phyloP scores from a whole-genome alignment of 2,329 filamentous ascomycete species.

The Colletotrichum shisoi region DNA sequence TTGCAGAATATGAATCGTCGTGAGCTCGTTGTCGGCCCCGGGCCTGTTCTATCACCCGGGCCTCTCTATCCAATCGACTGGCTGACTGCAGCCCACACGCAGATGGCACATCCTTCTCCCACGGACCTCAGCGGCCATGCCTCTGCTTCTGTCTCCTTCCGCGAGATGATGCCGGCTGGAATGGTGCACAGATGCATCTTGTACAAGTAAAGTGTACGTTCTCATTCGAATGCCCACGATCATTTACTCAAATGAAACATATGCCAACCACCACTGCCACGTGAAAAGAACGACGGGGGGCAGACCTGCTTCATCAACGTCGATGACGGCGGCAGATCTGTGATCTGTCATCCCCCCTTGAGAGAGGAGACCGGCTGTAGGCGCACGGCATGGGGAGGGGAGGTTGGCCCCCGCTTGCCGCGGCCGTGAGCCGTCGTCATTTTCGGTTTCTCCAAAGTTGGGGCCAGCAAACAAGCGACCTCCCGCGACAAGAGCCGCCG shows the following conservation, averaged over 20 bases:
- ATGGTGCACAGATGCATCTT: constrained; percentile 22
- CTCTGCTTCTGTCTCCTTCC: neutral
- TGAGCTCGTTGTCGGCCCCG: neutral
- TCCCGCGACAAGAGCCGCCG: constrained; percentile 37
- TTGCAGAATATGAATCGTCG: neutral
- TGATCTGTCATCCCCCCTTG: neutral
- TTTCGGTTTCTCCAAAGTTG: constrained; percentile 30
- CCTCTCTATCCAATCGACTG: neutral
- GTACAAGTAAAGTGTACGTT: neutral
- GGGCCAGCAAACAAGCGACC: constrained; percentile 42
- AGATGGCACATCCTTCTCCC: constrained; percentile 31
- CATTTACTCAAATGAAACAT: neutral
- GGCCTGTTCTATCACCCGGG: neutral
- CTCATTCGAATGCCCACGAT: neutral
- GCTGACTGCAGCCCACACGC: constrained; percentile 14
- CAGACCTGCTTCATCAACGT: neutral
- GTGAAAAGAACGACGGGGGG: neutral
- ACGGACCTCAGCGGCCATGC: constrained; percentile 24
- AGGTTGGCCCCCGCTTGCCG: constrained; percentile 39
- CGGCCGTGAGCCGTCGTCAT: constrained; percentile 31
- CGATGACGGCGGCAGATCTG: neutral
- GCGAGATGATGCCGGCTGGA: constrained; percentile 12
- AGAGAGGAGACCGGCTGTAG: constrained; percentile 13
- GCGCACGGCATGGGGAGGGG: constrained; percentile 35
- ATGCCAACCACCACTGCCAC: neutral